Base-by-base conservation (phyloP, 2,329 filamentous ascomycete genomes). In the Pyrenophora tritici-repentis region DNA sequence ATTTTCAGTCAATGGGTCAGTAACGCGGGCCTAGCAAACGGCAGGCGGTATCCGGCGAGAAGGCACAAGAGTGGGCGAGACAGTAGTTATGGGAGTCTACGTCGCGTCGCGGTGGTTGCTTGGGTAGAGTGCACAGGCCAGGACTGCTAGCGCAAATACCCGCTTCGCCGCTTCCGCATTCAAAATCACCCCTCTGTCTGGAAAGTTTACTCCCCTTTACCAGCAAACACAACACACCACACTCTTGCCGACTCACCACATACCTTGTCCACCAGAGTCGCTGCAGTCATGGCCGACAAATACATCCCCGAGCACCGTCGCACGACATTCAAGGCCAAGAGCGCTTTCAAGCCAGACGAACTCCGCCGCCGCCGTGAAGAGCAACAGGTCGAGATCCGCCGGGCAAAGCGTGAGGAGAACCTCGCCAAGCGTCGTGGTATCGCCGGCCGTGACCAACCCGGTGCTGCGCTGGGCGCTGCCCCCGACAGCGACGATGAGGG, bases 271-370 rank as follows among this genome's bases (percentile, higher is more conserved):
- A 62, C 51, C 53, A 52, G 52, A 46, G 59, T 56, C 60, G 61
- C 64, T 72, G 63, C 61, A 69, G 87, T 69, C 80, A 99, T 99
- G 94, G 89, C 94, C 77, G 94, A 99, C 78, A 90, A 94, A 73
- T 99, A 97, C 82, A 99, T 99, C 73, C 94, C 94, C 76, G 94
- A 99, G 82, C 94, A 99, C 83, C 91, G 94, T 77, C 92, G 94
- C 75, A 97, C 91, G 63, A 92, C 96, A 81, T 99, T 96, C 87
- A 99, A 99, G 88, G 94, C 94, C 48, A 97, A 97, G 85, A 93
- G 90, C 79, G 91, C 91, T 72, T 97, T 99, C 84, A 97, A 97
- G 86, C 93, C 93, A 69, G 94, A 99, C 76, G 94, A 99, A 82
- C 88, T 99, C 63, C 91, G 94, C 75, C 92, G 94, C 72, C 94